Evolutionary conservation across 139 green algal genomes (phyloP).

Genomic region (Chlorella sp.): DNA sequence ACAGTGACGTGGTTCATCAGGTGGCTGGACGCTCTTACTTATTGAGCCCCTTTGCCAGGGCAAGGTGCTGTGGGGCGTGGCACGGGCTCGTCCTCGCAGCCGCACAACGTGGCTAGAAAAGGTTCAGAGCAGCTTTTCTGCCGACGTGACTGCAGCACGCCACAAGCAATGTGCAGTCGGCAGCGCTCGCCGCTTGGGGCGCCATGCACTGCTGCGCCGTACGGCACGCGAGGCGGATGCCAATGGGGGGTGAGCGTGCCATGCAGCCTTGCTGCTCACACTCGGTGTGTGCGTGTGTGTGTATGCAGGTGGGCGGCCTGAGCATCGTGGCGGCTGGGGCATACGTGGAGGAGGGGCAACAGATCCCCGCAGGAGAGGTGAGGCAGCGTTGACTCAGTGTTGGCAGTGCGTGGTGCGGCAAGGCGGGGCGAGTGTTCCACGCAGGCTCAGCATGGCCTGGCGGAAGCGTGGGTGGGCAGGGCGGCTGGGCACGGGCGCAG

Average conservation of each 20-base stretch:
- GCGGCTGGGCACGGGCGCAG: no score
- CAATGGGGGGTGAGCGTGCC: no score
- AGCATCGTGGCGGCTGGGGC: slow-evolving; percentile 87
- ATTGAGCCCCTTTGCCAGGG: background rate
- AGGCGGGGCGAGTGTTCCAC: no score
- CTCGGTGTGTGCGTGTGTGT: background rate
- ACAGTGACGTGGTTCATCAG: background rate
- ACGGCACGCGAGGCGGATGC: no score
- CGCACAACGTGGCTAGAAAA: background rate
- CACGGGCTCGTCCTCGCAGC: background rate
- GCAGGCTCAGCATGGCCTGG: no score
- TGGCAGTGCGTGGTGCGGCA: no score
- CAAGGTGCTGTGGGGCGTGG: no score
- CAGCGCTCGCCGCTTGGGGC: no score
- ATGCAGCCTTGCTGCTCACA: background rate
- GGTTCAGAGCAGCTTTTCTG: background rate
- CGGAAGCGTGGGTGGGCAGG: no score
- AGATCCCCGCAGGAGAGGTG: slow-evolving; percentile 64
- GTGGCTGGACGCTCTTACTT: background rate
- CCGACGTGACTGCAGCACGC: background rate
- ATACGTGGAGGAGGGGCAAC: slow-evolving; percentile 66
- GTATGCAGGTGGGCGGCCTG: slow-evolving; percentile 58
- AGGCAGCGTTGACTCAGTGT: no score
- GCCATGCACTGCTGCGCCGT: no score
- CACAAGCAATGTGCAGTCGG: no score